Base-by-base conservation (phyloP, 129 eudicot genomes). In the Helichrysum umbraculigerum region DNA sequence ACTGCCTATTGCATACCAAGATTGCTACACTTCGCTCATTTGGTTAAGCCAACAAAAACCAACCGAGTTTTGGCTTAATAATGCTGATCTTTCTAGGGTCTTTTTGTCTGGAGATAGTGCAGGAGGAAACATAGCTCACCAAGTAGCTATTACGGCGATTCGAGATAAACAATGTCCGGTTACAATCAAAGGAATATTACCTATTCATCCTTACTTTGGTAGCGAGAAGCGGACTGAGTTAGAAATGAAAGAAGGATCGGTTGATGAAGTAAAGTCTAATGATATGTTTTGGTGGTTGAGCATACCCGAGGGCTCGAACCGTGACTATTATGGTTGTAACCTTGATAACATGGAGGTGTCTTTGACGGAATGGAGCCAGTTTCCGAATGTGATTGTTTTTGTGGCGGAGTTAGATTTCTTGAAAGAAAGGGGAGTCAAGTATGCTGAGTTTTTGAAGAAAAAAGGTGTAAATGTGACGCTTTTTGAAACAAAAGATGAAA, bases 41-140 rank as follows among this genome's bases (percentile, higher is more conserved):
- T 93, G 98, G 98, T 78, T 90, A 21, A 37, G 66, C 51, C 20
- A 72, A 32, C 82, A 60, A 17, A 64, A 20, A 25, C 47, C 28
- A 6, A 17, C 65, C 1, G 96, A 90, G 3, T 68, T 87, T 6
- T 88, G 89, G 96, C 95, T 93, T 21, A 66, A 76, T 25, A 71
- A 66, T 5, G 92, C 90, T 6, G 87, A 90, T 50, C 87, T 90
- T 9, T 81, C 96, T 0, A 75, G 85, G 7, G 92, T 90, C 74
- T 93, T 88, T 66, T 89, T 90, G 68, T 88, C 88, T 0, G 91
- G 97, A 7, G 98, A 93, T 59, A 90, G 98, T 57, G 96, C 97
- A 1, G 96, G 98, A 67, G 97, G 96, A n/a, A 93, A 93, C 79
- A 93, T 93, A 74, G 96, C 85, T 66, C 96, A 93, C 74, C 92